Conservation (phyloP, 2,329 filamentous ascomycete species). For the Fusarium piperis region DNA sequence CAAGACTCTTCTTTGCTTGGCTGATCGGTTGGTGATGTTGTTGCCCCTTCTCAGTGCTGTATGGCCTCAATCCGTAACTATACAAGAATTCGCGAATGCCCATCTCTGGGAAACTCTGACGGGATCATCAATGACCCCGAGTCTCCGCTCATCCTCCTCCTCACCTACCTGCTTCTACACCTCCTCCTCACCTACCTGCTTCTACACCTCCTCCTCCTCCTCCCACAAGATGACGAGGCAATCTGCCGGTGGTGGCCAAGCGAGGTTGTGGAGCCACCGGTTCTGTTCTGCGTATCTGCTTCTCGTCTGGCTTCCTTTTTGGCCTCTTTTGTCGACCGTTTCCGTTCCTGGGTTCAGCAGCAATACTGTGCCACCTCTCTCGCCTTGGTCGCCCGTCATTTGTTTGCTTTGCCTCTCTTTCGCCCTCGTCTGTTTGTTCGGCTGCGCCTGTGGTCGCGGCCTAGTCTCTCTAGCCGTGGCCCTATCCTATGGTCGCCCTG, state of each 20-base stretch:
- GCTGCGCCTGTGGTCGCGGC: conserved; percentile 2
- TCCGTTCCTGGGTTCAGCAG: conserved; percentile 15
- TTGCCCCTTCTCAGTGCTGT: neutral
- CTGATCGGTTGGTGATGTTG: conserved; percentile 1
- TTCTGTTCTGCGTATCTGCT: conserved; percentile 21
- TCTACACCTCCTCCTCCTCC: too few species aligned
- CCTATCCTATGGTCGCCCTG: conserved; percentile 19
- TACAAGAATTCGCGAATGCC: neutral
- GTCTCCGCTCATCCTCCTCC: conserved; percentile 16
- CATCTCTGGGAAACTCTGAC: neutral
- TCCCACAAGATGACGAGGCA: conserved; percentile 20
- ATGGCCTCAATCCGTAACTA: neutral
- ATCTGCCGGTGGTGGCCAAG: conserved; percentile 30
- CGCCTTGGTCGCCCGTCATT: neutral
- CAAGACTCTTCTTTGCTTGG: conserved; percentile 11
- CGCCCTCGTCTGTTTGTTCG: neutral
- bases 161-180: neutral
- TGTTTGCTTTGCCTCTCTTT: neutral
- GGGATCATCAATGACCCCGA: conserved; percentile 20
- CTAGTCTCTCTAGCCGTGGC: conserved; percentile 11
- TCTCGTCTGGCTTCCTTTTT: conserved; percentile 22
- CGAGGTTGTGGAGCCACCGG: conserved; percentile 17
- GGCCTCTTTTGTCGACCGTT: conserved; percentile 13
- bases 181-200: too few species aligned
- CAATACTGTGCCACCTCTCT: neutral